phyloP scores from a whole-genome alignment of 352 stramenopile genomes.

The Halophytophthora polymorphica region DNA sequence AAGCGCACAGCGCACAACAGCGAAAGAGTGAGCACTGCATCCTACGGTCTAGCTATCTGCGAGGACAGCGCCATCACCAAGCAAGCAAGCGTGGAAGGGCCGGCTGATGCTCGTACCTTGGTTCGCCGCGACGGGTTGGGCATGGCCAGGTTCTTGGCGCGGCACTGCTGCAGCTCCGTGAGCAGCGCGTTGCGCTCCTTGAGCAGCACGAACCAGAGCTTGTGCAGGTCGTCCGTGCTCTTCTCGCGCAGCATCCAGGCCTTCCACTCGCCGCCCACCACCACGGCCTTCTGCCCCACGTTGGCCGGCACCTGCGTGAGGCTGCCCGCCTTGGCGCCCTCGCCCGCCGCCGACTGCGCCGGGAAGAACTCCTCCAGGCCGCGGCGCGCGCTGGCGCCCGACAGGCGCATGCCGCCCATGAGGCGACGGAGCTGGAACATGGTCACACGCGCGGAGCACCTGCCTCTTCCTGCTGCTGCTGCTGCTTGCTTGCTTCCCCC shows the following conservation, averaged over 20 bases:
- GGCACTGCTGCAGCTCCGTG: conserved; percentile 88
- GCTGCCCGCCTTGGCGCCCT: conserved; percentile 50
- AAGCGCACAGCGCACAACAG: conserved; percentile 1
- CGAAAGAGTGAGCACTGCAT: background rate
- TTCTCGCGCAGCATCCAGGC: conserved; percentile 96
- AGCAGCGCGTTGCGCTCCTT: conserved; percentile 98
- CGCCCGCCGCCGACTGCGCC: conserved; percentile 41
- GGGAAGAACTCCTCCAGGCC: conserved; percentile 79
- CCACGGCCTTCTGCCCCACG: conserved; percentile 53
- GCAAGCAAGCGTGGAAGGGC: no score
- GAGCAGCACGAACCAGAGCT: conserved; percentile 97
- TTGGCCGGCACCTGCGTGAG: conserved; percentile 58
- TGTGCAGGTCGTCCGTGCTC: conserved; percentile 97
- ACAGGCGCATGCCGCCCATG: conserved; percentile 58
- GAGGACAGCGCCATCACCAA: no score
- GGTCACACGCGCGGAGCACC: no score
- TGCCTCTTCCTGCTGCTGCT: no score
- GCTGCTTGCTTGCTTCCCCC: no score
- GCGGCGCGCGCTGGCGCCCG: conserved; percentile 33
- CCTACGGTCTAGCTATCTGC: background rate
- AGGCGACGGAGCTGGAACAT: conserved; percentile 70
- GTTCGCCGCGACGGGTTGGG: conserved; percentile 72
- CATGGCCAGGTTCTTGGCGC: conserved; percentile 74
- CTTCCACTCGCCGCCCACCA: conserved; percentile 92
- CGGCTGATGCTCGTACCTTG: conserved; percentile 31